These are phyloP conservation scores for Nakazawaea molendinolei DNA, from an alignment of 805 yeast species.

Conservation along the genomic window DNA sequence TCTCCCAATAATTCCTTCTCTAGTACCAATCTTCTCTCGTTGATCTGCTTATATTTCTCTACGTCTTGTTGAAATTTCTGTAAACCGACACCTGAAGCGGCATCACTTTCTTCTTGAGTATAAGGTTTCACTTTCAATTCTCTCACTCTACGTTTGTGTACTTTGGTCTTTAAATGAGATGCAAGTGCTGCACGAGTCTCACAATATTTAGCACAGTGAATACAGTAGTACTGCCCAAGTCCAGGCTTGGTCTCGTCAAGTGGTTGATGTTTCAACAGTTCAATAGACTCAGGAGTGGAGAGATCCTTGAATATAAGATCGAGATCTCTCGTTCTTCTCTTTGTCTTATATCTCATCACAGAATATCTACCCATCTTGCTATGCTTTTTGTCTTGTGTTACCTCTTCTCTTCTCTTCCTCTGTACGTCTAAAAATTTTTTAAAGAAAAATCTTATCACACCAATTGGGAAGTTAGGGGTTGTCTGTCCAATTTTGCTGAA, in stretches of 20 bases:
- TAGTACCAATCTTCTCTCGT: constrained; percentile 37
- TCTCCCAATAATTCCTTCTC: constrained; percentile 27
- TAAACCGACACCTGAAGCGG: constrained; percentile 79
- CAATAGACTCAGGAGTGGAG: constrained; percentile 54
- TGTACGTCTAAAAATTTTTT: neutral
- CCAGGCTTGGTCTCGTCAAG: constrained; percentile 90
- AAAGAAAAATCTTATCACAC: too few species aligned
- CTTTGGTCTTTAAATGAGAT: constrained; percentile 67
- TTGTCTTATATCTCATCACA: constrained; percentile 82
- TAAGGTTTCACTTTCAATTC: constrained; percentile 75
- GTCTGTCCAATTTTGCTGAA: too few species aligned
- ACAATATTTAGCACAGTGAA: constrained; percentile 89
- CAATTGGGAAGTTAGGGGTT: constrained; percentile 2
- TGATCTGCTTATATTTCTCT: constrained; percentile 46
- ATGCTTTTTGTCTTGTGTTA: neutral
- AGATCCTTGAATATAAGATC: constrained; percentile 80
- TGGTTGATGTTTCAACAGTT: constrained; percentile 68
- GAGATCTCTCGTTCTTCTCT: constrained; percentile 76
- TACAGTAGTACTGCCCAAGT: constrained; percentile 88
- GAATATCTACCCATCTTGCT: constrained; percentile 76
- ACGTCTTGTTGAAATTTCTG: constrained; percentile 59
- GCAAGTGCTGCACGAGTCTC: constrained; percentile 70
- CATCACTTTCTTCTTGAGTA: constrained; percentile 82
- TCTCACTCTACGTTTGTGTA: constrained; percentile 82
- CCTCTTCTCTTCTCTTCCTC: constrained; percentile 9